phyloP scores from a whole-genome alignment of 2,329 filamentous ascomycete species.

The Myriangium duriaei region DNA sequence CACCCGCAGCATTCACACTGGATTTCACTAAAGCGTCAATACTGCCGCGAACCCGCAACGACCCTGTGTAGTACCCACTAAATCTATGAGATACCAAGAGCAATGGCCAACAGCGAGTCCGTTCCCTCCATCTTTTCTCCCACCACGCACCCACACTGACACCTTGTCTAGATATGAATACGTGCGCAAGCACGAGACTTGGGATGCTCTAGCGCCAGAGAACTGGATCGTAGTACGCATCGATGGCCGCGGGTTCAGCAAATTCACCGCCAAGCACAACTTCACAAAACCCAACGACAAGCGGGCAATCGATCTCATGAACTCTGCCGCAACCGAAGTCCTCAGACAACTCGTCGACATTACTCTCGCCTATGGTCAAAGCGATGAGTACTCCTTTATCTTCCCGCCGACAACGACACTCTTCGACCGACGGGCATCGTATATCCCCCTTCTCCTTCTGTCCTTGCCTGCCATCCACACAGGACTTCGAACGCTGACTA shows the following conservation, averaged over 20 bases:
- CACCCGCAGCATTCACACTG: too few relatives aligned
- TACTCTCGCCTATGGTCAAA: conserved; percentile 79
- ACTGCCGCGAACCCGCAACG: too few relatives aligned
- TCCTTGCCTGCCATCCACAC: neutral
- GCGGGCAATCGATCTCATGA: conserved; percentile 85
- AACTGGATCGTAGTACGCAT: conserved; percentile 94
- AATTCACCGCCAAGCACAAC: conserved; percentile 69
- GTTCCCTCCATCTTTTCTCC: neutral
- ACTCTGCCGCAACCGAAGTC: conserved; percentile 74
- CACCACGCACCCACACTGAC: neutral
- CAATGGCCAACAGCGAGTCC: conserved; percentile 14
- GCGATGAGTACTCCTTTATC: conserved; percentile 90
- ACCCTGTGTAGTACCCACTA: too few relatives aligned
- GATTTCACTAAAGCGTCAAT: too few relatives aligned
- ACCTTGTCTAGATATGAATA: conserved; percentile 57
- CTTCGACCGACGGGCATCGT: conserved; percentile 77
- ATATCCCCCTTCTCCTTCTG: conserved; percentile 21
- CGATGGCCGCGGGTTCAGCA: conserved; percentile 89
- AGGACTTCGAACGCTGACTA: neutral
- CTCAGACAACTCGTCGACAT: conserved; percentile 76
- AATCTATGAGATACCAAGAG: too few relatives aligned
- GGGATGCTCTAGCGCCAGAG: conserved; percentile 68
- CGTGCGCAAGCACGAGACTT: conserved; percentile 77
- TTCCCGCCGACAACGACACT: conserved; percentile 71
- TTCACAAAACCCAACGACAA: conserved; percentile 91